These are phyloP conservation scores for Botrytis fabae DNA, from an alignment of 2,329 filamentous ascomycete species.

Conservation along the genomic window DNA sequence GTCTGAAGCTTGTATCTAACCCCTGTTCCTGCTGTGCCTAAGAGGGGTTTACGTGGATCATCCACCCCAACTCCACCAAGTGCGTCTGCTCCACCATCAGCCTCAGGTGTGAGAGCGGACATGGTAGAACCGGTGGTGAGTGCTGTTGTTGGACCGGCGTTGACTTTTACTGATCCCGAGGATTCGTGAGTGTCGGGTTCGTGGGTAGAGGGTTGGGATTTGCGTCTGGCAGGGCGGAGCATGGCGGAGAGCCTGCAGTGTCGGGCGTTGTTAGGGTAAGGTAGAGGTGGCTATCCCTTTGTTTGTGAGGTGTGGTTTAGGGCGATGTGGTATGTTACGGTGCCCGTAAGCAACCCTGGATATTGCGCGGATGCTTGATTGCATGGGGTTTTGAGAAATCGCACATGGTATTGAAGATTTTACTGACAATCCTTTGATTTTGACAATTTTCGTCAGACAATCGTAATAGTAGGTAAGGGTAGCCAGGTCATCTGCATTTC, in stretches of 20 bases:
- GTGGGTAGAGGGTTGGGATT: background rate
- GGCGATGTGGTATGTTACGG: constrained; percentile 8
- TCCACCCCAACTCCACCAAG: constrained; percentile 1
- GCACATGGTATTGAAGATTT: background rate
- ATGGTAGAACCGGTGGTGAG: constrained; percentile 11
- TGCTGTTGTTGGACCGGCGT: background rate
- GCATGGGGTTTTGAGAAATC: background rate
- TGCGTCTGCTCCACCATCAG: constrained; percentile 13
- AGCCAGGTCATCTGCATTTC: too few relatives aligned
- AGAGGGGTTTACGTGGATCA: constrained; percentile 27
- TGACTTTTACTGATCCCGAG: background rate
- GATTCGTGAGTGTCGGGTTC: background rate
- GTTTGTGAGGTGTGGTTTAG: background rate
- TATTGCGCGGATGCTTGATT: background rate
- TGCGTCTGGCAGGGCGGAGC: constrained; percentile 21
- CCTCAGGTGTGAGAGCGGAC: background rate
- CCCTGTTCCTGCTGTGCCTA: constrained; percentile 21
- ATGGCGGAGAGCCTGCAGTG: constrained; percentile 12
- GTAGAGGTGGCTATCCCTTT: background rate
- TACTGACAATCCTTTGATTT: background rate
- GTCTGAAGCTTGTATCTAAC: background rate
- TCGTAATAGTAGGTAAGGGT: background rate
- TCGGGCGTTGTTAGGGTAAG: background rate
- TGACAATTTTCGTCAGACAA: background rate
- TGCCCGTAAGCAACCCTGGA: background rate